phyloP scores from a whole-genome alignment of 495 filamentous ascomycete species.

The Trichoderma erinaceum region DNA sequence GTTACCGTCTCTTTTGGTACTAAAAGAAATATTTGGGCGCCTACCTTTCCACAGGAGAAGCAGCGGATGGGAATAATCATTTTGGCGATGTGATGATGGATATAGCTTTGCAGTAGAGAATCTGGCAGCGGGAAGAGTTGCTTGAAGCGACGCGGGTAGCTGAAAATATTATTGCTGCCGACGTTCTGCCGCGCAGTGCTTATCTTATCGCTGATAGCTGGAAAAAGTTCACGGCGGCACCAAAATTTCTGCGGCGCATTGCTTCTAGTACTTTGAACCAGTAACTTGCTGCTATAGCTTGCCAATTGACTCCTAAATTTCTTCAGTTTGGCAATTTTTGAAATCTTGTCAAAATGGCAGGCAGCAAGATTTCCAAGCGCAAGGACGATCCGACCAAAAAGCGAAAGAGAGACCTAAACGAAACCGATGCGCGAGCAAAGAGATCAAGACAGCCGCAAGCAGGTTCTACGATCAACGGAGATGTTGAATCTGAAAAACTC shows the following conservation, averaged over 20 bases:
- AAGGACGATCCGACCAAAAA: constrained; percentile 31
- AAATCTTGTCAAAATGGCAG: constrained; percentile 19
- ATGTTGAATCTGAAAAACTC: constrained; percentile 14
- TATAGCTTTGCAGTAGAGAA: background rate
- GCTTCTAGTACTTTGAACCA: background rate
- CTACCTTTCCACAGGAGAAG: constrained; percentile 97
- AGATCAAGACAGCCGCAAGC: constrained; percentile 12
- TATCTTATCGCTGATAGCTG: constrained; percentile 18
- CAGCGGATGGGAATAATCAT: constrained; percentile 99
- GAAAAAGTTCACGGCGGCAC: constrained; percentile 15
- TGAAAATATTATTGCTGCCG: constrained; percentile 13
- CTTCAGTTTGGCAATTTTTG: background rate
- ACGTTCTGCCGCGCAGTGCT: constrained; percentile 14
- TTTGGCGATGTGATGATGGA: constrained; percentile 26
- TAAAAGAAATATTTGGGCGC: constrained; percentile 13
- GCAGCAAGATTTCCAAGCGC: constrained; percentile 25
- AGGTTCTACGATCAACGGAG: constrained; percentile 20
- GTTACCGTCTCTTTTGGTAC: constrained; percentile 14
- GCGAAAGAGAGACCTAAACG: constrained; percentile 23
- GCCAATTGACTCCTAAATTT: background rate
- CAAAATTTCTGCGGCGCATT: constrained; percentile 17
- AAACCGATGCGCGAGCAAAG: constrained; percentile 11
- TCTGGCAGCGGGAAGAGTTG: background rate
- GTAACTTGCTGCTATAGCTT: background rate
- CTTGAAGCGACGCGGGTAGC: constrained; percentile 13